phyloP scores from a whole-genome alignment of 441 rosid genomes.

The Eutrema salsugineum region DNA sequence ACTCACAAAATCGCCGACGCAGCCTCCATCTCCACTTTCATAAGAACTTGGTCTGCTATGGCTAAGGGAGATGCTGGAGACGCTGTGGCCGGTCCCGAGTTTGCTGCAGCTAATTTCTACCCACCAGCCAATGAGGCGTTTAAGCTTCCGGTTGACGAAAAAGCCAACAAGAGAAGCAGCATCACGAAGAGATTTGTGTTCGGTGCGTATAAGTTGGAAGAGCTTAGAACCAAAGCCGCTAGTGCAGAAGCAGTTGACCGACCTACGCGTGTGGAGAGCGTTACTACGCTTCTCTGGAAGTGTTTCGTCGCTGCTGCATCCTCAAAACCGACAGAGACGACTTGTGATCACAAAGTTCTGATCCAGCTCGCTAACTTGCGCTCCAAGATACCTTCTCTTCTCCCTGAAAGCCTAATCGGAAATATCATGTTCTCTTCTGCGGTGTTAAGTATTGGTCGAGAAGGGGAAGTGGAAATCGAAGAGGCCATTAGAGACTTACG shows the following conservation, averaged over 20 bases:
- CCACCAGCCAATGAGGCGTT: conserved; percentile 8
- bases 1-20: conserved; percentile 58
- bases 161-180: neutral
- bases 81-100: neutral
- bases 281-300: conserved; percentile 32
- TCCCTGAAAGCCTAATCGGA: conserved; percentile 11
- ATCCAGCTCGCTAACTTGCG: conserved; percentile 16
- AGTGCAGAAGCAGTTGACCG: neutral
- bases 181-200: conserved; percentile 34
- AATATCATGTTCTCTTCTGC: conserved; percentile 5
- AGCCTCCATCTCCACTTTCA: conserved; percentile 39
- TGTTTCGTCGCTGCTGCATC: neutral
- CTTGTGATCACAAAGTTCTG: neutral
- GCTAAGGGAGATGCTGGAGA: conserved; percentile 22
- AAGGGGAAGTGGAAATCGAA: neutral
- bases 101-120: neutral
- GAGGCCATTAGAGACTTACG: neutral
- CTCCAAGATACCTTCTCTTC: neutral
- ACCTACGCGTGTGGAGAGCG: conserved; percentile 36
- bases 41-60: conserved; percentile 38
- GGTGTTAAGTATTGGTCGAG: neutral
- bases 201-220: neutral
- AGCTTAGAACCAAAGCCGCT: conserved; percentile 10
- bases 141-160: neutral
- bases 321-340: neutral